Percentiles rank a stretch among this genome's conserved stretches.
These are phyloP conservation scores for Anastatica hierochuntica DNA, from an alignment of 345 rosid species.

Conservation along the genomic window DNA sequence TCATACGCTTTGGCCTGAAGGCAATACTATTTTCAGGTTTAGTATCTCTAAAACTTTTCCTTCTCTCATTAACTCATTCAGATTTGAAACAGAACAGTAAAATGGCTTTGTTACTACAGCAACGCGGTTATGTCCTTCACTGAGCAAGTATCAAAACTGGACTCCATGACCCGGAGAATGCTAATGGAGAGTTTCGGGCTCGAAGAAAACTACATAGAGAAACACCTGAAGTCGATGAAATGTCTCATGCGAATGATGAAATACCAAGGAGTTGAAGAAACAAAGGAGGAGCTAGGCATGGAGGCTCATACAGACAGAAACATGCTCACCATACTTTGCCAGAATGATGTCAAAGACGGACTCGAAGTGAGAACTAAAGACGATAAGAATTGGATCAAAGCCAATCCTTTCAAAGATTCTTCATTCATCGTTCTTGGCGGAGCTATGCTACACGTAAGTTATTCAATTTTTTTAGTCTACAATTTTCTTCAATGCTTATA, in stretches of 20 bases:
- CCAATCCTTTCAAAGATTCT: too few species aligned
- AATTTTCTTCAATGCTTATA: too few species aligned
- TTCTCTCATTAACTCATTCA: too few species aligned
- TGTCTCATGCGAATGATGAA: slow-evolving; percentile 36
- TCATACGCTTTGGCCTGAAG: slow-evolving; percentile 20
- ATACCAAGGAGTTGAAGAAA: slow-evolving; percentile 25
- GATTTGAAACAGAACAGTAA: too few species aligned
- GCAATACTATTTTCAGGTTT: slow-evolving; percentile 14
- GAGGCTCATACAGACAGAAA: slow-evolving; percentile 44
- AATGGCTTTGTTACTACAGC: slow-evolving; percentile 10
- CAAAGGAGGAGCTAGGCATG: slow-evolving; percentile 24
- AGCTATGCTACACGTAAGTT: too few species aligned
- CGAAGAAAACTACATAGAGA: slow-evolving; percentile 22
- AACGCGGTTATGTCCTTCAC: slow-evolving; percentile 18
- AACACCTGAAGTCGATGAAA: slow-evolving; percentile 24
- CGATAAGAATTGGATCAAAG: slow-evolving; percentile 31
- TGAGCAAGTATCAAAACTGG: slow-evolving; percentile 26
- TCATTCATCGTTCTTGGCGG: too few species aligned
- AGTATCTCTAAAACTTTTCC: too few species aligned
- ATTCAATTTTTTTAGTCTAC: too few species aligned
- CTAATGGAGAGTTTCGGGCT: slow-evolving; percentile 44
- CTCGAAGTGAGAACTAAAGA: slow-evolving; percentile 32
- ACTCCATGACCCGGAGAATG: slow-evolving; percentile 37
- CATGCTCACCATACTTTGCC: slow-evolving; percentile 42
- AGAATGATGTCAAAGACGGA: slow-evolving; percentile 36